Conservation (phyloP, 768 basidiomycete species). For the Rhodosporidiobolus sp. region DNA sequence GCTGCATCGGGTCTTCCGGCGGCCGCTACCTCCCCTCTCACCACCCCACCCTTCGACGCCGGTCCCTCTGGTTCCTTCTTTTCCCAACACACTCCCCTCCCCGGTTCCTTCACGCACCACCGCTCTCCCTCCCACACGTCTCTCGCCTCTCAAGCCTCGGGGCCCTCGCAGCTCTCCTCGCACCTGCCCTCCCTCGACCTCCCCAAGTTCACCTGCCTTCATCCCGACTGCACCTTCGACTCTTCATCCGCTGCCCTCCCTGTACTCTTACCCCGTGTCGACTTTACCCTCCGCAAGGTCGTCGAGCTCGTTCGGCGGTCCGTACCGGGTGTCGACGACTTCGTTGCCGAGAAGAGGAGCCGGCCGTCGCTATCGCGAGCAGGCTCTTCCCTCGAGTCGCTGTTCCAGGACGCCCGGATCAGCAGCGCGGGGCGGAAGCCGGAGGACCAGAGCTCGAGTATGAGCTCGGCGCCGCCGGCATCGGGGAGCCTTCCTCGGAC, state of each 20-base stretch:
- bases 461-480: constrained; percentile 42
- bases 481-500: constrained; percentile 1
- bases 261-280: constrained; percentile 7
- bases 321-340: constrained; percentile 52
- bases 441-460: constrained; percentile 42
- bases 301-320: constrained; percentile 10
- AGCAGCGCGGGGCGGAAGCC: background rate
- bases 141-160: background rate
- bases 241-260: background rate
- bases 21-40: background rate
- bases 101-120: too few relatives aligned
- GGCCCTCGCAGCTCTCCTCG: background rate
- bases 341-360: constrained; percentile 61
- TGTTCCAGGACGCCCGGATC: constrained; percentile 13
- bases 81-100: too few relatives aligned
- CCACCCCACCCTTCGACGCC: background rate
- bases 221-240: constrained; percentile 10
- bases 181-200: background rate
- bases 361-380: constrained; percentile 50
- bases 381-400: constrained; percentile 7
- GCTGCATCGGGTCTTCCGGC: background rate
- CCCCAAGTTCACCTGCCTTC: background rate
- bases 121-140: too few relatives aligned
- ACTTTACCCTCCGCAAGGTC: constrained; percentile 29
- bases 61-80: background rate